Percentiles rank a stretch among this genome's conserved stretches.
Evolutionary conservation across 1,139 yeast genomes (phyloP).

Genomic region (Candida mesenterica): DNA sequence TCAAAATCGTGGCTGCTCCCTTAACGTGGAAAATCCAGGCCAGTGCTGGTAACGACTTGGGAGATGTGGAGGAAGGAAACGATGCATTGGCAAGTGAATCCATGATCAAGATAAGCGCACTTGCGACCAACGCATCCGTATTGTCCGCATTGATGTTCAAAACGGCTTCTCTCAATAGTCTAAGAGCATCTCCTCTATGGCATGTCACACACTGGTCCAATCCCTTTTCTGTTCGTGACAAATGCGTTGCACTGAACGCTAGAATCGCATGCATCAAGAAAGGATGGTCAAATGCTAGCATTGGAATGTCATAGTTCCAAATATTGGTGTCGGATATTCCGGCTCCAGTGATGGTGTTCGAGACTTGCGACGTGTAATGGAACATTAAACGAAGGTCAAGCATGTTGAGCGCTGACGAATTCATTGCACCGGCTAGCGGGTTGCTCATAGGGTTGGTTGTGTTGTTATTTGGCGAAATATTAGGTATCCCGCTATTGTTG

Average conservation of each 20-base stretch:
- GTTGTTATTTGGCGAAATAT: conserved; percentile 1
- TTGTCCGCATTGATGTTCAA: conserved; percentile 78
- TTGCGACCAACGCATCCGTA: conserved; percentile 90
- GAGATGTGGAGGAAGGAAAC: conserved; percentile 59
- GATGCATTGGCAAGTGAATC: conserved; percentile 94
- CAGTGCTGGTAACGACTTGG: conserved; percentile 76
- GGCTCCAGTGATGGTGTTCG: conserved; percentile 85
- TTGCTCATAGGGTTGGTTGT: conserved; percentile 5
- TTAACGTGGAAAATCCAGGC: conserved; percentile 98
- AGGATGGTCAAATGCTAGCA: conserved; percentile 83
- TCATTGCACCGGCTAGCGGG: conserved; percentile 15
- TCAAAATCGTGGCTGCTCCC: conserved; percentile 92
- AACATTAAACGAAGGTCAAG: conserved; percentile 78
- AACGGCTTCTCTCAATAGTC: conserved; percentile 80
- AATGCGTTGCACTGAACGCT: conserved; percentile 90
- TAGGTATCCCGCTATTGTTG: background rate
- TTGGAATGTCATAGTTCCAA: conserved; percentile 87
- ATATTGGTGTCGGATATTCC: conserved; percentile 85
- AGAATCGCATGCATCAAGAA: conserved; percentile 88
- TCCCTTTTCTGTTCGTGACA: conserved; percentile 73
- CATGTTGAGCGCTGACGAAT: conserved; percentile 52
- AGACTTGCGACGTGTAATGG: conserved; percentile 82
- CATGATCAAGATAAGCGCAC: conserved; percentile 84
- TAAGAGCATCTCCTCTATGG: conserved; percentile 83
- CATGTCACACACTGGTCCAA: conserved; percentile 81